A percentile compares a stretch with the other conserved stretches of the same genome.
phyloP scores from a whole-genome alignment of 805 yeast genomes.

The Candida stauntonica region DNA sequence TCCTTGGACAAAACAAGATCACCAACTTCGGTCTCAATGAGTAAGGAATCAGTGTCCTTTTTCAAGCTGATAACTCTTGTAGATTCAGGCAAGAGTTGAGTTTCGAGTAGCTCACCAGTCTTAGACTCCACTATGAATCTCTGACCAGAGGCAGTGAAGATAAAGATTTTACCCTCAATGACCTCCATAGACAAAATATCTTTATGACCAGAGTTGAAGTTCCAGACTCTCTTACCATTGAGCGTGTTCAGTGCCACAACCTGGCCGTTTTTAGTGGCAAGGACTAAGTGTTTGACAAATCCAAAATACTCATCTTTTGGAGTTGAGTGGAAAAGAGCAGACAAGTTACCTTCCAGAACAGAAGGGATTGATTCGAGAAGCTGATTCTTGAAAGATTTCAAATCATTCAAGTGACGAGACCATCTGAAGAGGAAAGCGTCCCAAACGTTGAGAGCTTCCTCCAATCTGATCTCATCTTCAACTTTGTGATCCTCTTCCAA shows the following conservation, averaged over 20 bases:
- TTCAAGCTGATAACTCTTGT: slow-evolving; percentile 9
- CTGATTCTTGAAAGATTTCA: slow-evolving; percentile 12
- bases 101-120: slow-evolving; percentile 27
- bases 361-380: slow-evolving; percentile 12
- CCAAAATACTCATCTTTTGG: slow-evolving; percentile 38
- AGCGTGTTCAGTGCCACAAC: slow-evolving; percentile 41
- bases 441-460: slow-evolving; percentile 27
- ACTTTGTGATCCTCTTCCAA: slow-evolving; percentile 19
- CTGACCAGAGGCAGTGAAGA: slow-evolving; percentile 22
- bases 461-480: slow-evolving; percentile 29
- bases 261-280: slow-evolving; percentile 37
- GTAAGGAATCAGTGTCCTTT: slow-evolving; percentile 16
- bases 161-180: slow-evolving; percentile 12
- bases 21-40: slow-evolving; percentile 16
- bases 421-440: slow-evolving; percentile 32
- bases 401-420: slow-evolving; percentile 24
- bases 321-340: neutral
- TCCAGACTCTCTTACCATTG: slow-evolving; percentile 40
- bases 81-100: slow-evolving; percentile 14
- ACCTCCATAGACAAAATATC: slow-evolving; percentile 25
- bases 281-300: slow-evolving; percentile 38
- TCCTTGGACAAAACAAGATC: slow-evolving; percentile 18
- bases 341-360: slow-evolving; percentile 2
- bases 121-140: slow-evolving; percentile 22
- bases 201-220: slow-evolving; percentile 19